Percentiles rank a stretch among this genome's conserved stretches.
phyloP scores from a whole-genome alignment of 1,139 yeast species.

The Saccharomyces pastorianus region DNA sequence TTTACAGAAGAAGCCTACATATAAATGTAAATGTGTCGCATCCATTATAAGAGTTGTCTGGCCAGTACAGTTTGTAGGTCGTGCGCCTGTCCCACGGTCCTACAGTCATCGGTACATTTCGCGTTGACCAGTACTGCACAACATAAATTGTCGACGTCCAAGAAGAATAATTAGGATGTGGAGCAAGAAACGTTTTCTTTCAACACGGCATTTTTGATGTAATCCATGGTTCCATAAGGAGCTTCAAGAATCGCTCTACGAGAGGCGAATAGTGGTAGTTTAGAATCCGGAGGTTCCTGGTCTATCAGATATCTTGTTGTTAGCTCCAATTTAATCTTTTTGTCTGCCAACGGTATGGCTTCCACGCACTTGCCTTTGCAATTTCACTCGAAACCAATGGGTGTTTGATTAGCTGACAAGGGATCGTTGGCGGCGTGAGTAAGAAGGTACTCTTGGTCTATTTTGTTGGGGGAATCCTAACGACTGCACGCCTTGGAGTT shows the following conservation, averaged over 20 bases:
- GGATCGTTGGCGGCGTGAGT: neutral
- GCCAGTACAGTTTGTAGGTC: conserved; percentile 62
- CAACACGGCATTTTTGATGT: conserved; percentile 2
- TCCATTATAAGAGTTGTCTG: conserved; percentile 12
- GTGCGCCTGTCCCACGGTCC: conserved; percentile 62
- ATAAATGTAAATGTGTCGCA: neutral
- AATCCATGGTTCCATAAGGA: neutral
- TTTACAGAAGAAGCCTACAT: too few relatives aligned
- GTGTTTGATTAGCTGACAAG: too few relatives aligned
- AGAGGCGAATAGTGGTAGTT: neutral
- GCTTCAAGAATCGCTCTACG: neutral
- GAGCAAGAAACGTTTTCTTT: conserved; percentile 11
- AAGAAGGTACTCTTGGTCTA: neutral
- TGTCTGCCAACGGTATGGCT: neutral
- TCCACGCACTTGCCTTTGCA: conserved; percentile 5
- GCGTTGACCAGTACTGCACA: conserved; percentile 79
- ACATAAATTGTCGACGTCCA: conserved; percentile 90
- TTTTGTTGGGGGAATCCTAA: too few relatives aligned
- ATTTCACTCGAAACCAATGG: neutral
- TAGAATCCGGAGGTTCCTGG: conserved; percentile 8
- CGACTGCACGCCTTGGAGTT: too few relatives aligned
- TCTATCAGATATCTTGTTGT: conserved; percentile 10
- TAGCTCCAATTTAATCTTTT: conserved; percentile 11
- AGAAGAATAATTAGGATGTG: conserved; percentile 65
- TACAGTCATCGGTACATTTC: conserved; percentile 79